Percentiles rank a stretch among this genome's conserved stretches.
Conservation (phyloP, 148 eudicot species). For the Rhododendron griersonianum region DNA sequence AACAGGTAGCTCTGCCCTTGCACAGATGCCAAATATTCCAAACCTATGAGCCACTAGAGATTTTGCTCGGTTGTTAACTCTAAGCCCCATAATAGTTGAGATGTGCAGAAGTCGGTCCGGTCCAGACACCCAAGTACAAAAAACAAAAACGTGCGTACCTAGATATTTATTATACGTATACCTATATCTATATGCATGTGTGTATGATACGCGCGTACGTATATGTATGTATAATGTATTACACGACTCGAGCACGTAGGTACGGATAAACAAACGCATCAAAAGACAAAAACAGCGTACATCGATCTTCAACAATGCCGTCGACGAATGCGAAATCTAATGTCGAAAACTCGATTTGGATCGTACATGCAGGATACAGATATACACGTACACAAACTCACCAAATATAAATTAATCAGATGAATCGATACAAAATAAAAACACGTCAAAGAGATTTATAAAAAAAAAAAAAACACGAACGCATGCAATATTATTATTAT, state of each 20-base stretch:
- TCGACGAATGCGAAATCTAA: neutral
- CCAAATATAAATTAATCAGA: neutral
- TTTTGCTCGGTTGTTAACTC: neutral
- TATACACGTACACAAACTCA: neutral
- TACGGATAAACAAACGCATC: neutral
- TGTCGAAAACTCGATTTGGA: neutral
- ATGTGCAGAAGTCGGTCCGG: neutral
- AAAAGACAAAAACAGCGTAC: neutral
- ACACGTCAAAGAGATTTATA: neutral
- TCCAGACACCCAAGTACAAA: neutral
- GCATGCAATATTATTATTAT: neutral
- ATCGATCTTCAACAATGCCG: neutral
- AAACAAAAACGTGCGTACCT: no score
- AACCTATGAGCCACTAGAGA: neutral
- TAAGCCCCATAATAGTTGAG: neutral
- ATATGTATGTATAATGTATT: no score
- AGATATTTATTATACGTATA: no score
- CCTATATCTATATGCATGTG: neutral
- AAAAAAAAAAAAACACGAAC: neutral
- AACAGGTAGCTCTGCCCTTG: no score
- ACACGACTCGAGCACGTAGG: neutral
- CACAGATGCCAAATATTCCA: neutral
- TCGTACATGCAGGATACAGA: conserved; percentile 8
- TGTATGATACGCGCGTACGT: no score
- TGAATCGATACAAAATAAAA: neutral